Percentiles rank a stretch among this genome's conserved stretches.
phyloP scores from a whole-genome alignment of 495 filamentous ascomycete species.

The Xylaria sp. region DNA sequence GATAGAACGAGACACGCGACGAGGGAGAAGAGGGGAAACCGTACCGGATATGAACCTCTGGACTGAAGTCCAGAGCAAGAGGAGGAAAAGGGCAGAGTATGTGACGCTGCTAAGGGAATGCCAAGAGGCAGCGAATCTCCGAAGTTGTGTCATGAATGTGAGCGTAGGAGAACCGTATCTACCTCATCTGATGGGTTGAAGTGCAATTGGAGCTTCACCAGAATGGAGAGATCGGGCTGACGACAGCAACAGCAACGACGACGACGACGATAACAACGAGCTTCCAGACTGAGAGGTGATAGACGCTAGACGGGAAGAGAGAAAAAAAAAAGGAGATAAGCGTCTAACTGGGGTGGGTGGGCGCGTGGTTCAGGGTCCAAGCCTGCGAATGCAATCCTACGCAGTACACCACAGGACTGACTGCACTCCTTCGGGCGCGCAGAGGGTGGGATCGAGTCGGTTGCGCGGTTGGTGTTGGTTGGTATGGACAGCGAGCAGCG shows the following conservation, averaged over 20 bases:
- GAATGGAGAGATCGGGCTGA: constrained; percentile 5
- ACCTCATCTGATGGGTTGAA: constrained; percentile 26
- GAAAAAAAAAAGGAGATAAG: constrained; percentile 27
- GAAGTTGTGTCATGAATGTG: constrained; percentile 31
- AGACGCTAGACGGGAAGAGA: constrained; percentile 18
- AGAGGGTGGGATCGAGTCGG: constrained; percentile 15
- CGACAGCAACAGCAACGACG: constrained; percentile 18
- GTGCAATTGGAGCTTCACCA: constrained; percentile 24
- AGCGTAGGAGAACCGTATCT: constrained; percentile 13
- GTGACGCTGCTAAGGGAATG: constrained; percentile 31
- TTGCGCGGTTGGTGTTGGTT: too few species aligned
- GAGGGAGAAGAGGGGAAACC: not conserved
- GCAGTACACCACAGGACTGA: too few species aligned
- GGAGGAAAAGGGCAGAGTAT: constrained; percentile 26
- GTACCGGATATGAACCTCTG: constrained; percentile 29
- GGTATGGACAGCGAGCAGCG: constrained; percentile 22
- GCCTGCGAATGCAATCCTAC: constrained; percentile 27
- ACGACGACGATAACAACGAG: constrained; percentile 1
- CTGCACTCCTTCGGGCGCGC: constrained; percentile 4
- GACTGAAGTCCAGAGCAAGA: constrained; percentile 24
- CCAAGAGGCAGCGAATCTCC: constrained; percentile 33
- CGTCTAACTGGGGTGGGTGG: constrained; percentile 16
- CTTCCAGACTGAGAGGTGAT: constrained; percentile 7
- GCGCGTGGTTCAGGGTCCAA: constrained; percentile 27
- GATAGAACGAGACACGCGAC: not conserved